Evolutionary conservation across 352 stramenopile genomes (phyloP).

Genomic region (Phytophthora parvispora): DNA sequence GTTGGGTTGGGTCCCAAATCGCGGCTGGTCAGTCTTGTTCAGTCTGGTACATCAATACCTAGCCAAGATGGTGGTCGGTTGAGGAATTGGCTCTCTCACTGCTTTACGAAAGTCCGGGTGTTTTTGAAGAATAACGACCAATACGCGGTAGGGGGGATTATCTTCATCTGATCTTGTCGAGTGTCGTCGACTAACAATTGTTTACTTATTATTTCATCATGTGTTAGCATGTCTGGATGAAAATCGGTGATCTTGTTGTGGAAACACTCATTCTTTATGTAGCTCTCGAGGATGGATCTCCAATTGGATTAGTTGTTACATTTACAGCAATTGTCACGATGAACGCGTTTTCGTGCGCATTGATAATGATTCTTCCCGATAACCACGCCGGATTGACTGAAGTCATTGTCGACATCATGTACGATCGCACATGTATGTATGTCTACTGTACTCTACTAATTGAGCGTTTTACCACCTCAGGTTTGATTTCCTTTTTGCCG

Average conservation of each 20-base stretch:
- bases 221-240: constrained; percentile 4
- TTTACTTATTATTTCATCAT: too few relatives aligned
- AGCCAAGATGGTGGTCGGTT: not conserved
- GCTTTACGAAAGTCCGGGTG: not conserved
- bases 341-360: constrained; percentile 2
- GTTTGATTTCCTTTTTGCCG: constrained; percentile 38
- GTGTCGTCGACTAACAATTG: not conserved
- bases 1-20: not conserved
- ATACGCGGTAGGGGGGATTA: not conserved
- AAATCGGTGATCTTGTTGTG: constrained; percentile 7
- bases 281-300: constrained; percentile 14
- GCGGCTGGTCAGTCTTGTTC: not conserved
- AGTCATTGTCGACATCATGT: constrained; percentile 17
- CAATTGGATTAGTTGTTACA: not conserved
- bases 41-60: not conserved
- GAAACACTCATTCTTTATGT: not conserved
- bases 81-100: not conserved
- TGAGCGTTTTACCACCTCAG: constrained; percentile 18
- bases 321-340: constrained; percentile 3
- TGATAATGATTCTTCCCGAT: constrained; percentile 7
- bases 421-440: not conserved
- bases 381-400: constrained; percentile 1
- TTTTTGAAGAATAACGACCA: not conserved
- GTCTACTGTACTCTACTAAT: too few relatives aligned
- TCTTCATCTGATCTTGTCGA: not conserved